Evolutionary conservation across 108 stramenopile genomes (phyloP).

Genomic region (Parmales sp.): DNA sequence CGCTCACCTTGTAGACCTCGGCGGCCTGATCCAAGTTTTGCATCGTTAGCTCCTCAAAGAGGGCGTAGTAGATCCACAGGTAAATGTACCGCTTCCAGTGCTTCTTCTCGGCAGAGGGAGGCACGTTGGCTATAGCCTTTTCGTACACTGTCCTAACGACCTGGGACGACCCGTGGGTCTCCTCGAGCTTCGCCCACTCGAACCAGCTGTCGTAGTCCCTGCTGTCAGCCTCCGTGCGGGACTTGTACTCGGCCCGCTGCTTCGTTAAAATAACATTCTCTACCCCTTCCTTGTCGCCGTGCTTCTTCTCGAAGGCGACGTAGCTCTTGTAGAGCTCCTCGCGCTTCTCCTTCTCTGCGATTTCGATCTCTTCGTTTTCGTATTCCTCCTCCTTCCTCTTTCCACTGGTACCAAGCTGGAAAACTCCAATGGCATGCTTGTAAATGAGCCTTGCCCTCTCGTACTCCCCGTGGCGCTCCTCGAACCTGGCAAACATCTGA

Average conservation of each 20-base stretch:
- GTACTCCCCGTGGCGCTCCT: slow-evolving; percentile 92
- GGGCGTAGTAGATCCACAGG: slow-evolving; percentile 93
- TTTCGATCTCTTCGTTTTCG: slow-evolving; percentile 38
- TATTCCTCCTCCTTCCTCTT: slow-evolving; percentile 26
- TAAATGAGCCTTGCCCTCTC: slow-evolving; percentile 94
- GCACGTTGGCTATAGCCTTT: slow-evolving; percentile 82
- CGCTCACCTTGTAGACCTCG: slow-evolving; percentile 77
- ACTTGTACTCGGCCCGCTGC: slow-evolving; percentile 76
- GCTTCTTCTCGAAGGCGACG: slow-evolving; percentile 93
- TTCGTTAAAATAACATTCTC: slow-evolving; percentile 75
- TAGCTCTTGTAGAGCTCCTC: slow-evolving; percentile 88
- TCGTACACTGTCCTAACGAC: slow-evolving; percentile 74
- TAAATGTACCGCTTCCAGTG: slow-evolving; percentile 96
- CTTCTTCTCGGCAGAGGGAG: slow-evolving; percentile 73
- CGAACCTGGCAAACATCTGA: slow-evolving; percentile 70
- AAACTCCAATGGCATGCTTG: slow-evolving; percentile 76
- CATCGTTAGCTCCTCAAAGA: slow-evolving; percentile 81
- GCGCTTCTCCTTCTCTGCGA: slow-evolving; percentile 49
- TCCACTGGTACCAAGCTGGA: slow-evolving; percentile 67
- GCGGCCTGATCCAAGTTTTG: slow-evolving; percentile 67
- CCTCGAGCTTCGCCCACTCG: slow-evolving; percentile 89
- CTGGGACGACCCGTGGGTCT: slow-evolving; percentile 39
- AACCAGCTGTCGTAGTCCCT: slow-evolving; percentile 96
- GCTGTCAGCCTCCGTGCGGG: slow-evolving; percentile 50
- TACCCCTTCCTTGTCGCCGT: slow-evolving; percentile 80